Evolutionary conservation across 179 eudicot species (phyloP).

Genomic region (Corrigiola litoralis): DNA sequence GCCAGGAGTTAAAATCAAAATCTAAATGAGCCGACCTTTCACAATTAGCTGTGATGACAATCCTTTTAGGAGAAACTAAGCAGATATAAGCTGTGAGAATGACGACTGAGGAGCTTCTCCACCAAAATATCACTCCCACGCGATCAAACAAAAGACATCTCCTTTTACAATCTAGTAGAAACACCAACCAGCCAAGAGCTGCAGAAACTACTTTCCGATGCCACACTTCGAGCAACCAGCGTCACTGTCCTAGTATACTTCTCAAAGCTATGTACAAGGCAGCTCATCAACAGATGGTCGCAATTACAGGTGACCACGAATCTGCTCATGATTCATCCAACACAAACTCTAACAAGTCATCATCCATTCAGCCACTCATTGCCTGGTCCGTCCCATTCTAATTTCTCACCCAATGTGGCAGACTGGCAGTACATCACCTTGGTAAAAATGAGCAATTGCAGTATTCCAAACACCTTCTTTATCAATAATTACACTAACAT

Average conservation of each 20-base stretch:
- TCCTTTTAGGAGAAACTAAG: no score
- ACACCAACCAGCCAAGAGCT: background rate
- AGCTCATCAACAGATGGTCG: no score
- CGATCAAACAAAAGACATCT: background rate
- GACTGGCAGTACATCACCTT: background rate
- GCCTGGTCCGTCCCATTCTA: no score
- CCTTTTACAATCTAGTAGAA: background rate
- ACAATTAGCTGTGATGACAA: no score
- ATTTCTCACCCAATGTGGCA: no score
- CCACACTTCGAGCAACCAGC: background rate
- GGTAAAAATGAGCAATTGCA: background rate
- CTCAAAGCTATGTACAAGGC: background rate
- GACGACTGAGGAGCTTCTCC: no score
- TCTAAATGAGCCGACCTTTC: no score
- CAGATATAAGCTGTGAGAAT: no score
- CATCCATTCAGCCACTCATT: no score
- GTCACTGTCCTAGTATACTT: background rate
- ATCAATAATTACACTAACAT: background rate
- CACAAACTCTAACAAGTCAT: no score
- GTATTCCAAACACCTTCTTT: background rate
- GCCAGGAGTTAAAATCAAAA: no score
- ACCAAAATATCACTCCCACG: background rate
- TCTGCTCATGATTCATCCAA: background rate
- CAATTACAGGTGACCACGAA: no score
- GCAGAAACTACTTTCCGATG: background rate